A percentile compares a stretch with the other conserved stretches of the same genome.
These are phyloP conservation scores for Linderniella brevidens DNA, from an alignment of 257 asterid genomes.

Conservation along the genomic window DNA sequence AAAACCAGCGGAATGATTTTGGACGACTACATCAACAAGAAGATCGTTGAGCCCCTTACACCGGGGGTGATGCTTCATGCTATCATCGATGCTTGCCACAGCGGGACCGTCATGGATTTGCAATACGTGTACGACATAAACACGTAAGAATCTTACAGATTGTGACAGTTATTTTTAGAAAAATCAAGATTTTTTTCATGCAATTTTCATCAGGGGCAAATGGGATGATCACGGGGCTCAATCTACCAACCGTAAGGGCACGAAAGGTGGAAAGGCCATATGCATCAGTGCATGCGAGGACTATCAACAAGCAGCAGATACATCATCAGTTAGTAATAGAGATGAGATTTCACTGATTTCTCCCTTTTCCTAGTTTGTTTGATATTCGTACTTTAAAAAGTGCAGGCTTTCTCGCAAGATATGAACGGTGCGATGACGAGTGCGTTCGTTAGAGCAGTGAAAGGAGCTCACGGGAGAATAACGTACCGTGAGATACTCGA, in stretches of 20 bases:
- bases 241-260: conserved; percentile 17
- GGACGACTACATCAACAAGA: conserved; percentile 28
- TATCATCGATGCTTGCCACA: conserved; percentile 43
- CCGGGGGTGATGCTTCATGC: conserved; percentile 34
- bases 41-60: conserved; percentile 23
- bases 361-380: no score
- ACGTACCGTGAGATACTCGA: conserved; percentile 23
- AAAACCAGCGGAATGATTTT: conserved; percentile 22
- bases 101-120: conserved; percentile 44
- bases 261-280: conserved; percentile 35
- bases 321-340: conserved; percentile 25
- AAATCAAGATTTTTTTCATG: no score
- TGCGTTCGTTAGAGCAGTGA: conserved; percentile 25
- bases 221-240: conserved; percentile 25
- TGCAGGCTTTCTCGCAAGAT: conserved; percentile 27
- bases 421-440: conserved; percentile 38
- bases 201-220: conserved; percentile 11
- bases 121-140: conserved; percentile 16
- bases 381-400: no score
- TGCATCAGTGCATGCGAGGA: conserved; percentile 50
- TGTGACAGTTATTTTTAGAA: neutral
- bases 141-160: conserved; percentile 12
- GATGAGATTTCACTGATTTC: neutral
- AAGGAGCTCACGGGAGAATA: conserved; percentile 12
- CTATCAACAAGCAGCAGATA: conserved; percentile 40